Evolutionary conservation across 192 early-diverging fungal species (phyloP), one percentile per base, ranked within the genome.

Genomic region (Backusella tuberculispora): DNA sequence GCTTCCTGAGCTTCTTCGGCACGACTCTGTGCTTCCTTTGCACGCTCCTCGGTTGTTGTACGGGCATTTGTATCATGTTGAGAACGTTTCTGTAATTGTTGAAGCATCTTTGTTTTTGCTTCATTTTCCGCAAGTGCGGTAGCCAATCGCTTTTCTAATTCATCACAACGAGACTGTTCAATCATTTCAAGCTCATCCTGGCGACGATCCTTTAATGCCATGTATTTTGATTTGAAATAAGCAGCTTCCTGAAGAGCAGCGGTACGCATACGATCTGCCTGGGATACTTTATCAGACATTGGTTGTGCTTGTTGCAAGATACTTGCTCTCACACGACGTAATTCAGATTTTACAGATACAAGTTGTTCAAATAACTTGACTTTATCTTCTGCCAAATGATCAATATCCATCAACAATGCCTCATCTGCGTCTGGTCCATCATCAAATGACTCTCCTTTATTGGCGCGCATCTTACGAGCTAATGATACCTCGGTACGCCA

Each of bases 221-320:
- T 75, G 64, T 86, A 78, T 72, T 89, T 89, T 10, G 84, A 81
- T 69, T 87, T 87, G 66, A 86, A 81, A 48, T 89, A 89, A 5
- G 83, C 85, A 63, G 88, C 86, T 70, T 89, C 88, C 66, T 89
- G 88, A 17, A 89, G 72, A 5, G 88, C 88, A n/a, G 85, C 84
- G 0, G 81, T 83, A 1, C 88, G 79, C 69, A 86, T 80, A 9
- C 86, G 76, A 38, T 89, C 88, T 14, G 88, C 83, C 21, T 85
- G 81, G 3, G 72, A 72, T 26, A 89, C 77, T 29, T 86, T 88
- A 43, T 86, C 79, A 7, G 86, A 86, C 17, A 83, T 85, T 10
- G 76, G 72, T 66, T 88, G 88, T 2, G 85, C 88, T 53, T 88
- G 85, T 7, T 86, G 85, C 5, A 84, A 80, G 69, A 88, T 87